Conservation (phyloP, 2,329 filamentous ascomycete genomes). For the Cytospora chrysosperma region DNA sequence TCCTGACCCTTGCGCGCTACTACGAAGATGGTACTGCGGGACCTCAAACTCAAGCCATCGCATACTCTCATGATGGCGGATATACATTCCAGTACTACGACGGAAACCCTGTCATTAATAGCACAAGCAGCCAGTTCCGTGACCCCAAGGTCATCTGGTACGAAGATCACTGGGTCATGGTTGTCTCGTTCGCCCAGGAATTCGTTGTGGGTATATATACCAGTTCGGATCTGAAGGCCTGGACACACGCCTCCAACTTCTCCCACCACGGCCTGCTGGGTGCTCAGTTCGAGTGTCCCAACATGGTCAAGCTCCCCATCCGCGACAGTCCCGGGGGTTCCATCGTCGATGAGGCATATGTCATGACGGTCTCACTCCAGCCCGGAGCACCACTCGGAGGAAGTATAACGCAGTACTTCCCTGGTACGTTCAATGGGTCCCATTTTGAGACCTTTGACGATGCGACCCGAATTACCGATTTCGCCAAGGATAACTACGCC, state of each 20-base stretch:
- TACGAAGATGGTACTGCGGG: constrained; percentile 38
- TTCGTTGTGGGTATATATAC: constrained; percentile 62
- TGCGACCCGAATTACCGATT: constrained; percentile 43
- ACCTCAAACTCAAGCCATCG: constrained; percentile 56
- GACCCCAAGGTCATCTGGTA: constrained; percentile 66
- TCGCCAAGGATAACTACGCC: constrained; percentile 55
- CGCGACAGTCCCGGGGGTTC: constrained; percentile 26
- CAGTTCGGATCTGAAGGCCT: constrained; percentile 56
- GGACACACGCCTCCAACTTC: constrained; percentile 60
- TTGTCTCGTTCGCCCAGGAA: constrained; percentile 53
- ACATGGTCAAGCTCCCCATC: constrained; percentile 56
- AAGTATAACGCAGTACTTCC: constrained; percentile 55
- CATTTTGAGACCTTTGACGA: constrained; percentile 51
- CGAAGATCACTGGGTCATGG: constrained; percentile 56
- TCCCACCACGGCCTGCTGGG: constrained; percentile 51
- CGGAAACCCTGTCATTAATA: constrained; percentile 59
- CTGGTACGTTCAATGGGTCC: constrained; percentile 63
- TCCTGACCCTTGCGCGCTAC: constrained; percentile 44
- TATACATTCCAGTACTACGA: constrained; percentile 61
- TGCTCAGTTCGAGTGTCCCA: constrained; percentile 63
- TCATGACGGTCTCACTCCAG: constrained; percentile 55
- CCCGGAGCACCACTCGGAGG: constrained; percentile 57
- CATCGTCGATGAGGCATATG: constrained; percentile 40
- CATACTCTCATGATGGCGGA: constrained; percentile 61
- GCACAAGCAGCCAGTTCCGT: constrained; percentile 56